phyloP scores from a whole-genome alignment of 129 eudicot genomes.

The Chrysanthemum makinoi region DNA sequence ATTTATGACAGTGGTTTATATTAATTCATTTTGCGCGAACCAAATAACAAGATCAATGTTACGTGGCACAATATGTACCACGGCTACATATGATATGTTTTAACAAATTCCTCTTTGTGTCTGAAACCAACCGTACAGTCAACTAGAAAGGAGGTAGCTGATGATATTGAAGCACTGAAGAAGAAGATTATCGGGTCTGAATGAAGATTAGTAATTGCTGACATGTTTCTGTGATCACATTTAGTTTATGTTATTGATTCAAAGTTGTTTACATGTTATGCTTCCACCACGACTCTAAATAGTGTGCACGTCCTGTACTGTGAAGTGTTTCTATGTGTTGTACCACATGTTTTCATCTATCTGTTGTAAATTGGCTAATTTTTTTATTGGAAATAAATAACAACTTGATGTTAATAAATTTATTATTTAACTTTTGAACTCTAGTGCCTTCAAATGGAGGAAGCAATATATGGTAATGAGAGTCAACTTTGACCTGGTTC shows the following conservation, averaged over 20 bases:
- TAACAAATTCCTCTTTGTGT: not conserved
- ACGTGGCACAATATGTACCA: not conserved
- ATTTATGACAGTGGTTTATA: not conserved
- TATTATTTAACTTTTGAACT: not conserved
- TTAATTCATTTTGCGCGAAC: slow-evolving; percentile 3
- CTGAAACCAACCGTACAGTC: slow-evolving; percentile 21
- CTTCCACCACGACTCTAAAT: slow-evolving; percentile 2
- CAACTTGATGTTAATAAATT: slow-evolving; percentile 14
- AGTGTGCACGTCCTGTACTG: slow-evolving; percentile 2
- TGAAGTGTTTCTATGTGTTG: slow-evolving; percentile 3
- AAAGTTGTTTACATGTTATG: slow-evolving; percentile 16
- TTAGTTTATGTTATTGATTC: slow-evolving; percentile 16
- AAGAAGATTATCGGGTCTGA: slow-evolving; percentile 38
- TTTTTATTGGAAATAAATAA: slow-evolving; percentile 26
- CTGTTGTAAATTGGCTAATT: slow-evolving; percentile 24
- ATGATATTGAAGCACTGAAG: slow-evolving; percentile 38
- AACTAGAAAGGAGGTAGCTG: slow-evolving; percentile 40
- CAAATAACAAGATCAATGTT: not conserved
- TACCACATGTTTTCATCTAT: slow-evolving; percentile 9
- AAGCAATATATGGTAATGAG: not conserved
- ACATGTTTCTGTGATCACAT: slow-evolving; percentile 6
- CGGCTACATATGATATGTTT: not conserved
- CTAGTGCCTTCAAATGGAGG: not conserved
- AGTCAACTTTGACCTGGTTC: not conserved
- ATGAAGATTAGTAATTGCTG: slow-evolving; percentile 19